Base-by-base conservation (phyloP, 345 rosid species). In the Euphorbia lathyris region DNA sequence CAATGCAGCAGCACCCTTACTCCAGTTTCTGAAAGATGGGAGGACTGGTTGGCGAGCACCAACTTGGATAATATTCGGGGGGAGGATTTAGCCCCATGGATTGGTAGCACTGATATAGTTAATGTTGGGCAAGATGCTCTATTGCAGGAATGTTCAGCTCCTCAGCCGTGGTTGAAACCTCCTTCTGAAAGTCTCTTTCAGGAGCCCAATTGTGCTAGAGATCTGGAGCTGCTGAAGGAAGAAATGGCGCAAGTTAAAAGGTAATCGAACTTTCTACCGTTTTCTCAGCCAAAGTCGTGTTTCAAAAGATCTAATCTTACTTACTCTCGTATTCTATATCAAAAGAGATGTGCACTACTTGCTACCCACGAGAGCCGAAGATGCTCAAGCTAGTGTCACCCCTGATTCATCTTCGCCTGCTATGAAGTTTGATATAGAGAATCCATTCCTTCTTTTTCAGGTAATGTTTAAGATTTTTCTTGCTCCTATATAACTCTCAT, bases 11-110 rank as follows among this genome's bases (percentile, higher is more conserved):
- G 82, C 51, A 59, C 83, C 51, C 81, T 86, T 50, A 79, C 88
- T 73, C 89, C 83, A 58, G 71, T 80, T 68, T 81, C 88, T 45
- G 96, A 86, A 34, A 86, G 78, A 72, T 93, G 96, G 98, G 93
- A 87, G 79, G 89, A 89, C 77, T 88, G 91, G 86, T 76, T 91
- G 77, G 87, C 83, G 72, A 84, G 72, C 79, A 68, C 85, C 74
- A 85, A 79, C 79, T 71, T 93, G 80, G 88, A 88, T 58, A 86
- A 77, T 83, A 65, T 87, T 75, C 82, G 73, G 22, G 90, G 80
- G 61, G 90, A 81, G 55, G 92, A 78, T 68, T 74, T 91, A 34
- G 85, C 73, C 53, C 86, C 86, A 66, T 83, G 89, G 91, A 62
- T 88, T 53, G 90, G 74, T 66, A 78, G 60, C 67, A 59, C 73